A percentile compares a stretch with the other conserved stretches of the same genome.
phyloP scores from a whole-genome alignment of 2,329 filamentous ascomycete species.

The Pseudogymnoascus destructans region DNA sequence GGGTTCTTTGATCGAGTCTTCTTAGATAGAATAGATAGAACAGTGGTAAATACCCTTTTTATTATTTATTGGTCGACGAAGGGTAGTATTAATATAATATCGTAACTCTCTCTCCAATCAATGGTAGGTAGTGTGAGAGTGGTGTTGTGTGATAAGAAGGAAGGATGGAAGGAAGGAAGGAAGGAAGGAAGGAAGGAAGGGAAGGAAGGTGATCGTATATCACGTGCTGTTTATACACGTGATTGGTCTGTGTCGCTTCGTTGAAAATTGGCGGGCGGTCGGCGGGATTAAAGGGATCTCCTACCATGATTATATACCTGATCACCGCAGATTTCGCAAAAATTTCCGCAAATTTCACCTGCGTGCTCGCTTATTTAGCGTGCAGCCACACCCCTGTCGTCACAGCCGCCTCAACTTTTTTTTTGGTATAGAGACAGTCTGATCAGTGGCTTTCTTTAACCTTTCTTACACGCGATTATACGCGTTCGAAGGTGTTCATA shows the following conservation, averaged over 20 bases:
- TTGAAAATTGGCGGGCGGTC: constrained; percentile 9
- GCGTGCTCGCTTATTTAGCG: constrained; percentile 8
- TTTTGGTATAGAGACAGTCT: not conserved
- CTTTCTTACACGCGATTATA: constrained; percentile 4
- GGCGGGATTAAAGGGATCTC: constrained; percentile 1
- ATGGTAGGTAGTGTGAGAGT: not conserved
- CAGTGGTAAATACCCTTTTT: not conserved
- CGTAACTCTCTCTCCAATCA: not conserved
- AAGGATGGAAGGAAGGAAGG: not conserved
- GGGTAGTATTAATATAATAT: not conserved
- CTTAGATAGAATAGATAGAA: not conserved
- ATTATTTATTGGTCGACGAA: not conserved
- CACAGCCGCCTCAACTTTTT: constrained; percentile 9
- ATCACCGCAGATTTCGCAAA: constrained; percentile 9
- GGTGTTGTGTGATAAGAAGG: too few relatives aligned
- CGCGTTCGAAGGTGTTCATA: not conserved
- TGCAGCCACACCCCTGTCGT: constrained; percentile 9
- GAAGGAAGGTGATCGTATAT: not conserved
- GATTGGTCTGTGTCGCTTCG: not conserved
- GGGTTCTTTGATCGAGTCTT: not conserved
- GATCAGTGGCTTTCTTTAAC: not conserved
- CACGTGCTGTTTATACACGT: not conserved
- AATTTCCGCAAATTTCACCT: constrained; percentile 9
- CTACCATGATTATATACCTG: constrained; percentile 9
- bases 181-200: too few relatives aligned